phyloP scores from a whole-genome alignment of 345 rosid species.

The Dovyalis caffra region DNA sequence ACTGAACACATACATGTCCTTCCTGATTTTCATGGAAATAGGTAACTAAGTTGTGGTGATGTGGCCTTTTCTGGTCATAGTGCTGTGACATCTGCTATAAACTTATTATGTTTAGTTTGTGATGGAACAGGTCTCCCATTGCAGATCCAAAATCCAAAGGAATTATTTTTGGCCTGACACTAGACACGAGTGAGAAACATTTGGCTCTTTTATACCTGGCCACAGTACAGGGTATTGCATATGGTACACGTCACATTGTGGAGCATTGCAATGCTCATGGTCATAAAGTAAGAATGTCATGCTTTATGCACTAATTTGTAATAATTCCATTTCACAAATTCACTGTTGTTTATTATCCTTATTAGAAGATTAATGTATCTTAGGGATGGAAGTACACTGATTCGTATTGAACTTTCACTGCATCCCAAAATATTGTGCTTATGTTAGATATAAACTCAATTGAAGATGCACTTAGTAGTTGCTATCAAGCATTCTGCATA shows the following conservation, averaged over 20 bases:
- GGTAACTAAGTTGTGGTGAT: constrained; percentile 37
- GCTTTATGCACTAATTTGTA: background rate
- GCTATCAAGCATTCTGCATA: too few relatives aligned
- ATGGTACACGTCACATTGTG: constrained; percentile 88
- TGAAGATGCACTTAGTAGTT: too few relatives aligned
- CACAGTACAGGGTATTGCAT: constrained; percentile 78
- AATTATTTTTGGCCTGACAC: constrained; percentile 75
- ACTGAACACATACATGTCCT: constrained; percentile 74
- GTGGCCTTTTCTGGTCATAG: background rate
- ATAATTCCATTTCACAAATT: background rate
- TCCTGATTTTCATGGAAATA: constrained; percentile 94
- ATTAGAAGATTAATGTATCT: background rate
- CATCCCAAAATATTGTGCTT: too few relatives aligned
- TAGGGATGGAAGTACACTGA: too few relatives aligned
- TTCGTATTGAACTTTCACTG: too few relatives aligned
- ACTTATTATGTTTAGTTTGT: constrained; percentile 8
- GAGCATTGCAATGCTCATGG: constrained; percentile 93
- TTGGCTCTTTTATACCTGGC: constrained; percentile 87
- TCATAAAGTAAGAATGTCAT: constrained; percentile 60
- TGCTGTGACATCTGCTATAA: constrained; percentile 5
- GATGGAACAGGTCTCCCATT: constrained; percentile 75
- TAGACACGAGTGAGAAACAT: constrained; percentile 77
- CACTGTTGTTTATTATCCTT: background rate
- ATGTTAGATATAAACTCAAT: too few relatives aligned
- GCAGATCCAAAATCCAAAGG: constrained; percentile 91